Evolutionary conservation across 2,329 filamentous ascomycete species (phyloP), one percentile per base, ranked within the genome.

Genomic region (Apiospora sp.): DNA sequence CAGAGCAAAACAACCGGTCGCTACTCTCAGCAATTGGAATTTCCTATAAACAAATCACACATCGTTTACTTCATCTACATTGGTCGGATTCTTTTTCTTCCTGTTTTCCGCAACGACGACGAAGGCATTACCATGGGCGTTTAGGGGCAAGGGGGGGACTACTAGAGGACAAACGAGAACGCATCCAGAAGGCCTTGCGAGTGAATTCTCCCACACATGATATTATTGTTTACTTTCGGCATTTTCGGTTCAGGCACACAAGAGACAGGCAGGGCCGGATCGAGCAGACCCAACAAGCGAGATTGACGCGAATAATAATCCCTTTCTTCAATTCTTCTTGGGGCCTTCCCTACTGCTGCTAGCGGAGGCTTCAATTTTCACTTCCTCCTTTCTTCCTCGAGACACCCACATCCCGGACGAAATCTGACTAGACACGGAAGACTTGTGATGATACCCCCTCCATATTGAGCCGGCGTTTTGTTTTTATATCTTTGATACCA

Each of bases 21-120:
- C 58, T 64, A 64, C 58, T 64, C 58, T 61, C 58, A 64, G 58
- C 58, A 64, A 41, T 64, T 64, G 58, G 58, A 41, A 64, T 64
- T 64, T 64, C 58, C 58, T 64, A 64, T 64, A 64, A 64, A 61
- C 54, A 37, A 64, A 64, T 64, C 58, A 14, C 27, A 34, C 58
- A 64, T 64, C 34, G 5, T 64, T 64, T 64, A 41, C 34, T 64
- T 64, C 58, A 64, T 64, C 22, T 34, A 37, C 58, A 64, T 64
- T 64, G 58, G 58, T 64, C 58, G 34, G 30, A 4, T n/a, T 41
- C n/a, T 41, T 41, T 24, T 24, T 14, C 34, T 5, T 41, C 16
- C 24, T 41, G 13, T 37, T 22, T 64, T 41, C 58, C 8, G 5
- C 34, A 3, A 16, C 34, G 30, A 61, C 27, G 27, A 61, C 22